These are phyloP conservation scores for Colletotrichum chrysophilum DNA, from an alignment of 2,329 filamentous ascomycete species.

Conservation along the genomic window DNA sequence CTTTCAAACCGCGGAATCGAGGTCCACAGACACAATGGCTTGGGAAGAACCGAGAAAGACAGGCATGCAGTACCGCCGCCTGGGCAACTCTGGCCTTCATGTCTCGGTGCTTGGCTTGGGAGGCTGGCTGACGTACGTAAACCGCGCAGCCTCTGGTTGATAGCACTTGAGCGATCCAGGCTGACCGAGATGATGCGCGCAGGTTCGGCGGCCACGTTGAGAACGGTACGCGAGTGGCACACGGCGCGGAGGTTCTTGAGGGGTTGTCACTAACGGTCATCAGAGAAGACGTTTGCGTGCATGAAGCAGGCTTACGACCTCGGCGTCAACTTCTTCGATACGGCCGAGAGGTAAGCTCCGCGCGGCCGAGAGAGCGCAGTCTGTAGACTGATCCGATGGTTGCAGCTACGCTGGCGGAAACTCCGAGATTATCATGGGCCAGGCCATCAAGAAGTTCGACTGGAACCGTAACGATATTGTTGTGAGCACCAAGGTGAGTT, in stretches of 20 bases:
- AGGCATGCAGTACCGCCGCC: constrained; percentile 48
- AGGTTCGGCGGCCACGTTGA: constrained; percentile 35
- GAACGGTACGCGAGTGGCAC: constrained; percentile 26
- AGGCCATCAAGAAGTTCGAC: constrained; percentile 63
- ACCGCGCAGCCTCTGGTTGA: constrained; percentile 33
- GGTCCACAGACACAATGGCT: constrained; percentile 36
- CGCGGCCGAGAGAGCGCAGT: not conserved
- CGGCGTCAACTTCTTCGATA: constrained; percentile 70
- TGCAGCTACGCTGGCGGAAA: constrained; percentile 61
- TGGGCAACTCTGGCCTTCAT: constrained; percentile 63
- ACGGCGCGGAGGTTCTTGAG: not conserved
- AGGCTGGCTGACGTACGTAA: constrained; percentile 60
- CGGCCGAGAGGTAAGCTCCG: constrained; percentile 50
- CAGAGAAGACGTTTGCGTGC: constrained; percentile 64
- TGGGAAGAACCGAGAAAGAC: constrained; percentile 49
- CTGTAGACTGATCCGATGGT: constrained; percentile 25
- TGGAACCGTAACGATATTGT: constrained; percentile 69
- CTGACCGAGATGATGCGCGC: constrained; percentile 4
- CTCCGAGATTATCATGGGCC: constrained; percentile 68
- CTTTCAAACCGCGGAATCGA: not conserved
- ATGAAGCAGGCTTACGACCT: constrained; percentile 66
- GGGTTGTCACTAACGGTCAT: not conserved
- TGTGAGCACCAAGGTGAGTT: constrained; percentile 56
- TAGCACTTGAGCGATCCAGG: not conserved
- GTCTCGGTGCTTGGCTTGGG: constrained; percentile 71